Evolutionary conservation across 2,329 filamentous ascomycete genomes (phyloP).

Genomic region (Uncinocarpus reesii): DNA sequence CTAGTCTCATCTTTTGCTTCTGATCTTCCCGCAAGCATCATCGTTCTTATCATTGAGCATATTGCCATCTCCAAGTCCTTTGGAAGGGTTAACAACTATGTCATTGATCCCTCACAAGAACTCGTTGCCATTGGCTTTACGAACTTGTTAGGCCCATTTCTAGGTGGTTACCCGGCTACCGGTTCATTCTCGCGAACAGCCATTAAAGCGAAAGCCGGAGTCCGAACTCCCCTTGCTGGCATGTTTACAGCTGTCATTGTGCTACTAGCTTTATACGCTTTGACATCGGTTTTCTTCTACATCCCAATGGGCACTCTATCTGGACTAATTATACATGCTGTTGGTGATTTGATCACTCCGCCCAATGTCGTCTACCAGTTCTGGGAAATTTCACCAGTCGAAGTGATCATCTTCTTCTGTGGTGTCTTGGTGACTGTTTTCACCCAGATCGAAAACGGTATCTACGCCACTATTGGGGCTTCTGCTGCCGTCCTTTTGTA

Average conservation of each 20-base stretch:
- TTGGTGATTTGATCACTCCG: conserved; percentile 51
- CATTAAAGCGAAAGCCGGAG: conserved; percentile 55
- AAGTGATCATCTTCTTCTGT: conserved; percentile 44
- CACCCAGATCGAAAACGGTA: conserved; percentile 42
- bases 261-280: conserved; percentile 51
- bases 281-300: conserved; percentile 54
- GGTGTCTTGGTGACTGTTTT: conserved; percentile 50
- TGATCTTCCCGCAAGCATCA: conserved; percentile 50
- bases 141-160: conserved; percentile 56
- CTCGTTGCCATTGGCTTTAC: conserved; percentile 53
- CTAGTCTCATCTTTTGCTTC: conserved; percentile 47
- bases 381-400: conserved; percentile 55
- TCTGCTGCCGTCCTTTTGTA: conserved; percentile 39
- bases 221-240: conserved; percentile 52
- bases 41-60: conserved; percentile 53
- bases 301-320: conserved; percentile 56
- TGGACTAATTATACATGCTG: conserved; percentile 57
- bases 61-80: conserved; percentile 56
- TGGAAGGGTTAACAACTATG: conserved; percentile 51
- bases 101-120: conserved; percentile 55
- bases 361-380: conserved; percentile 52
- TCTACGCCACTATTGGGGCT: conserved; percentile 41
- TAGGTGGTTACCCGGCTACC: conserved; percentile 54
- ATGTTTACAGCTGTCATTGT: conserved; percentile 53
- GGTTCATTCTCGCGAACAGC: conserved; percentile 59